These are phyloP conservation scores for Fusarium sp. DNA, from an alignment of 2,329 filamentous ascomycete genomes.

Conservation along the genomic window DNA sequence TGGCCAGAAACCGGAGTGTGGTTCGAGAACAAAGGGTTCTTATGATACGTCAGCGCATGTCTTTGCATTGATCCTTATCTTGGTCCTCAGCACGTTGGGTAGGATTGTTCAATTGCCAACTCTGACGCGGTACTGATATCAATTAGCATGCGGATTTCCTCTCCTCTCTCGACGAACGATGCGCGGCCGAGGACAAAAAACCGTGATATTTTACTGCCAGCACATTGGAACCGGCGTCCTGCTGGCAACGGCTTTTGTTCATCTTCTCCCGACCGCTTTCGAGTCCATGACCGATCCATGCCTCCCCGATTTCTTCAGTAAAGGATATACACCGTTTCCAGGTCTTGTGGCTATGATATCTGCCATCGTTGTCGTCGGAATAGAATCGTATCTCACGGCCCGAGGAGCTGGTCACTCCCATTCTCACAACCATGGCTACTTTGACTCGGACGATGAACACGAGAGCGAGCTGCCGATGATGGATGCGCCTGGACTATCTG, in stretches of 20 bases:
- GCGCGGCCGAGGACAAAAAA: slow-evolving; percentile 66
- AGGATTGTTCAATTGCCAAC: slow-evolving; percentile 36
- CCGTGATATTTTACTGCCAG: slow-evolving; percentile 73
- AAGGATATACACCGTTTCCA: slow-evolving; percentile 81
- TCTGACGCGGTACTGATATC: slow-evolving; percentile 2
- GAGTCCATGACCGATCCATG: slow-evolving; percentile 74
- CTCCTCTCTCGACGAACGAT: slow-evolving; percentile 70
- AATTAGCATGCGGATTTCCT: slow-evolving; percentile 72
- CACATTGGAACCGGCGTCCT: slow-evolving; percentile 86
- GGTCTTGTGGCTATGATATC: slow-evolving; percentile 85
- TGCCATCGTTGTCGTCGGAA: slow-evolving; percentile 82
- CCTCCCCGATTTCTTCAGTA: slow-evolving; percentile 81
- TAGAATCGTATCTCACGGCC: slow-evolving; percentile 91
- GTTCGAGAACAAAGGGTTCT: slow-evolving; percentile 61
- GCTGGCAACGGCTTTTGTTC: slow-evolving; percentile 88
- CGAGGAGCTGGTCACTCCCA: slow-evolving; percentile 71
- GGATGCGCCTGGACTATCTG: slow-evolving; percentile 49
- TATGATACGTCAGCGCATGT: slow-evolving; percentile 77
- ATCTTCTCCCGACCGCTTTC: slow-evolving; percentile 77
- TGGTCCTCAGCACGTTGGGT: slow-evolving; percentile 69
- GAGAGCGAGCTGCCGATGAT: slow-evolving; percentile 45
- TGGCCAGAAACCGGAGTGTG: slow-evolving; percentile 61
- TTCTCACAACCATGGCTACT: slow-evolving; percentile 62
- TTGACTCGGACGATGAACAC: slow-evolving; percentile 60
- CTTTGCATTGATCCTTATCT: slow-evolving; percentile 73